phyloP scores from a whole-genome alignment of 768 basidiomycete genomes.

The Psilocybe azurescens region DNA sequence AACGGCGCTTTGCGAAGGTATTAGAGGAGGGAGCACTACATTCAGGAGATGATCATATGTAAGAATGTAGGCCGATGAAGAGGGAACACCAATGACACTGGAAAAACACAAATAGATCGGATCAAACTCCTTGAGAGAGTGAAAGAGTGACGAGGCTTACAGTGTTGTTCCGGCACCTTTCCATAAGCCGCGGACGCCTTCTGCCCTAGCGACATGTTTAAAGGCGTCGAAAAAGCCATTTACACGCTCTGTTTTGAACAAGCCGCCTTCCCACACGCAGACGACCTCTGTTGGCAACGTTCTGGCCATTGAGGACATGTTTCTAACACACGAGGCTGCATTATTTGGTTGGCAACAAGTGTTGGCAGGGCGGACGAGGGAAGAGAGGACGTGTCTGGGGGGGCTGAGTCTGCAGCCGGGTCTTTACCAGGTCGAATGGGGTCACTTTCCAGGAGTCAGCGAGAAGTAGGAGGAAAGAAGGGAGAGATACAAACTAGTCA shows the following conservation, averaged over 20 bases:
- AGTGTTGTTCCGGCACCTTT: conserved; percentile 92
- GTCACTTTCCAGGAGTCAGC: conserved; percentile 73
- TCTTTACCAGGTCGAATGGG: conserved; percentile 98
- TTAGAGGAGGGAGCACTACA: conserved; percentile 61
- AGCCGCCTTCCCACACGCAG: conserved; percentile 79
- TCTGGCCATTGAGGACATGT: conserved; percentile 75
- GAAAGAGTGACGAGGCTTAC: conserved; percentile 47
- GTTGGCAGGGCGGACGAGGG: conserved; percentile 57
- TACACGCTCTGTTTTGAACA: conserved; percentile 73
- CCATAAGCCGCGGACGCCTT: conserved; percentile 90
- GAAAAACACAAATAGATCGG: conserved; percentile 19
- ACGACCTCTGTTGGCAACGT: conserved; percentile 67
- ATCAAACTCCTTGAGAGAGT: not conserved
- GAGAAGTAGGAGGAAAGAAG: not conserved
- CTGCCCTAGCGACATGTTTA: conserved; percentile 76
- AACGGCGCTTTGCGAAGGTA: conserved; percentile 55
- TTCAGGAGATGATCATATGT: conserved; percentile 90
- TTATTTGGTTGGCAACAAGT: conserved; percentile 75
- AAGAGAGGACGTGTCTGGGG: conserved; percentile 53
- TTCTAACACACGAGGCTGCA: conserved; percentile 63
- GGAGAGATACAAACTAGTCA: conserved; percentile 65
- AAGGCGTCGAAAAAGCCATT: conserved; percentile 89
- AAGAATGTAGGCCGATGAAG: conserved; percentile 92
- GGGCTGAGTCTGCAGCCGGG: conserved; percentile 93
- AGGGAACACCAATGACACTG: conserved; percentile 90